Base-by-base conservation (phyloP, 345 rosid species). In the Adansonia digitata region DNA sequence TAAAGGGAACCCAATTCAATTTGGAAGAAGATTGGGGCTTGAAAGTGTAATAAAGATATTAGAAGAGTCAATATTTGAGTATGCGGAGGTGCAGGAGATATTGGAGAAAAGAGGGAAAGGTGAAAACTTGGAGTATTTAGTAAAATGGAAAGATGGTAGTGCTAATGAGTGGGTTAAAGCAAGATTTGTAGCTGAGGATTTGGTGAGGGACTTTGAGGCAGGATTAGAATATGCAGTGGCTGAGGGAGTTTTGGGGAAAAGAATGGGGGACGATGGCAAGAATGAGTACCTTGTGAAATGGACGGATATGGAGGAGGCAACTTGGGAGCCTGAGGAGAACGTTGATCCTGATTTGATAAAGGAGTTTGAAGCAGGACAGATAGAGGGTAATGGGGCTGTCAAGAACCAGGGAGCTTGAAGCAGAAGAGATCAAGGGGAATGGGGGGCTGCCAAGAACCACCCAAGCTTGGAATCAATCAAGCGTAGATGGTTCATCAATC, bases 241-340 rank as follows among this genome's bases (percentile, higher is more conserved):
- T 0, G 97, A 92, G 79, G 79, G 71, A 7, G 90, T 92, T 56
- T 35, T 81, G 35, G 94, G 86, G 66, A 86, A 89, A 86, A 85
- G 94, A 70, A 79, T 78, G 0, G 90, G 85, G 5, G 91, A 90
- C 45, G 89, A 87, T 35, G 92, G 89, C 42, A 82, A 76, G 69
- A 79, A 64, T 49, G 94, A 92, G 85, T 89, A 82, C 81, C 82
- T 92, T 45, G 94, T 94, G 68, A 90, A 86, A 60, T 94, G 97
- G 97, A 77, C 85, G 61, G 97, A 92, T 74, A 83, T 87, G 69
- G 84, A 82, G 77, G 97, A 91, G 45, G 91, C 92, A 78, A 92
- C 98, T 75, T 94, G 97, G 97, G 97, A 94, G 90, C 97, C 97
- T 1, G 83, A 78, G 76, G 97, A 85, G 73, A 94, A 88, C 42